Conservation (phyloP, 495 filamentous ascomycete genomes). For the Annulohypoxylon nitens region DNA sequence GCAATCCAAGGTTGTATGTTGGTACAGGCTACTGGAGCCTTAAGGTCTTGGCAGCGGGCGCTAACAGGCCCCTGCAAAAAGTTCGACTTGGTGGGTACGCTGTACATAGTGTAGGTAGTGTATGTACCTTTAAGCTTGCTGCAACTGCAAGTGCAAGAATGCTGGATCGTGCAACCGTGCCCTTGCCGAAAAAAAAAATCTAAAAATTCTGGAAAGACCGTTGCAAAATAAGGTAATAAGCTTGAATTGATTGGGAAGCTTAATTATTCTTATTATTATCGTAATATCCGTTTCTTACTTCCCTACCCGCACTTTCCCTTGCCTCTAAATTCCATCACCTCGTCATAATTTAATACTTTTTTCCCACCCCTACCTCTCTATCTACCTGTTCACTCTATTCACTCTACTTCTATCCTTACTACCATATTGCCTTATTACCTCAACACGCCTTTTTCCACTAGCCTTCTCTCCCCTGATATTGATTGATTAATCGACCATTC, state of each 20-base stretch:
- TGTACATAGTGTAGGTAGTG: constrained; percentile 23
- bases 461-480: constrained; percentile 20
- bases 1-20: constrained; percentile 15
- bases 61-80: constrained; percentile 34
- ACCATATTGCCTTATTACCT: constrained; percentile 3
- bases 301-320: constrained; percentile 44
- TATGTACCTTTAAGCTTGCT: too few relatives aligned
- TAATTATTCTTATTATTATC: constrained; percentile 43
- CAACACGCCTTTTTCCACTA: constrained; percentile 6
- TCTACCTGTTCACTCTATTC: constrained; percentile 10
- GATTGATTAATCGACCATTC: constrained; percentile 38
- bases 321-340: constrained; percentile 44
- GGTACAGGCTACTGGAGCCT: constrained; percentile 39
- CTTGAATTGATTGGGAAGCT: constrained; percentile 48
- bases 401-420: constrained; percentile 24
- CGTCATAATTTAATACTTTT: constrained; percentile 43
- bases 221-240: constrained; percentile 49
- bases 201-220: constrained; percentile 4
- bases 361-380: constrained; percentile 4
- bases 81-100: constrained; percentile 19
- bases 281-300: constrained; percentile 42
- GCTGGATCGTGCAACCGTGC: constrained; percentile 29
- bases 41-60: constrained; percentile 42
- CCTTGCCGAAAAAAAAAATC: constrained; percentile 29
- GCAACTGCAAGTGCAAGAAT: constrained; percentile 12